phyloP scores from a whole-genome alignment of 352 stramenopile genomes.

The Pythium chondricola region DNA sequence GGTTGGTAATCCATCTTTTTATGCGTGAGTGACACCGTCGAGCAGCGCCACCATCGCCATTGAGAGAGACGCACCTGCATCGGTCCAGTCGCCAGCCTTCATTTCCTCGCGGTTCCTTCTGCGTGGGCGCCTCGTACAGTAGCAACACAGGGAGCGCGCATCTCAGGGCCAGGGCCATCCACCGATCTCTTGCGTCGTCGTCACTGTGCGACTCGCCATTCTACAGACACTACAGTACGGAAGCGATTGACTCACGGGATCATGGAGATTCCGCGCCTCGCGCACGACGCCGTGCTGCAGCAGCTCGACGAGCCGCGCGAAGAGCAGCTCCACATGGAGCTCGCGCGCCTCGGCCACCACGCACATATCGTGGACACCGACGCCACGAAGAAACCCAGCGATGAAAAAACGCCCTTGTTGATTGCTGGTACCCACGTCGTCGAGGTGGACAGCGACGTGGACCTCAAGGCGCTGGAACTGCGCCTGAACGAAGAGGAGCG shows the following conservation, averaged over 20 bases:
- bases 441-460: slow-evolving; percentile 12
- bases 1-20: background rate
- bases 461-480: slow-evolving; percentile 13
- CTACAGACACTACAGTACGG: background rate
- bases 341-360: slow-evolving; percentile 15
- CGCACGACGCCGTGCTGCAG: slow-evolving; percentile 24
- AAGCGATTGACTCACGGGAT: too few species aligned
- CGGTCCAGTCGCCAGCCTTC: background rate
- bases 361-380: slow-evolving; percentile 14
- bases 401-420: slow-evolving; percentile 24
- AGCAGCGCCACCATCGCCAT: background rate
- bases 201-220: background rate
- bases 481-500: slow-evolving; percentile 21
- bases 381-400: background rate
- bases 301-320: slow-evolving; percentile 25
- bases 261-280: slow-evolving; percentile 27
- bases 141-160: background rate
- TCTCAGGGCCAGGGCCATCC: background rate
- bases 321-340: slow-evolving; percentile 18
- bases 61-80: background rate
- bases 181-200: background rate
- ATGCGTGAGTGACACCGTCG: slow-evolving; percentile 4
- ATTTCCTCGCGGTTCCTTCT: background rate
- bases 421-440: slow-evolving; percentile 10
- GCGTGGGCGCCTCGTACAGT: background rate